A percentile compares a stretch with the other conserved stretches of the same genome.
Evolutionary conservation across 1,139 yeast genomes (phyloP).

Genomic region (Meyerozyma sp.): DNA sequence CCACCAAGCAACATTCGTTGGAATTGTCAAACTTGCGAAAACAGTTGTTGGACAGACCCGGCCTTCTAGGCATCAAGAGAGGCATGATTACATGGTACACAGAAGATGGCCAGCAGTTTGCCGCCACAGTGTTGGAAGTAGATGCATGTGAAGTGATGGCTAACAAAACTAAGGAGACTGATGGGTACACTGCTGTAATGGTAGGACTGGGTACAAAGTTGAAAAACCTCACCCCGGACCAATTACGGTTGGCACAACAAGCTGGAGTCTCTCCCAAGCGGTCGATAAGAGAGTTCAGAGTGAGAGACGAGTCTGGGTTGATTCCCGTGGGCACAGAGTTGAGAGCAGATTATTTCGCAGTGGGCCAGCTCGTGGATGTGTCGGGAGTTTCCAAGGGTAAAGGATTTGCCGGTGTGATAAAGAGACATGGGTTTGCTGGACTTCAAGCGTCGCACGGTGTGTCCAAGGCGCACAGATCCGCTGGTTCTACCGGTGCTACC

Average conservation of each 20-base stretch:
- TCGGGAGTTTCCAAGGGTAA: slow-evolving; percentile 84
- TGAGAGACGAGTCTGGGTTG: slow-evolving; percentile 59
- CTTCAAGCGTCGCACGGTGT: slow-evolving; percentile 95
- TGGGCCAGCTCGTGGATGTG: slow-evolving; percentile 81
- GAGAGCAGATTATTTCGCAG: slow-evolving; percentile 76
- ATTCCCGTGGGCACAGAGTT: slow-evolving; percentile 75
- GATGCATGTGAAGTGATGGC: slow-evolving; percentile 83
- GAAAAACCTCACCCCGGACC: slow-evolving; percentile 57
- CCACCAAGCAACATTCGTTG: slow-evolving; percentile 48
- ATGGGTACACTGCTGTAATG: slow-evolving; percentile 84
- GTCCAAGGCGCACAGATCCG: slow-evolving; percentile 87
- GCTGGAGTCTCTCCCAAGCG: slow-evolving; percentile 85
- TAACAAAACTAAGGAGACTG: slow-evolving; percentile 59
- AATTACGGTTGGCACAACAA: slow-evolving; percentile 73
- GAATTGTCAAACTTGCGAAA: slow-evolving; percentile 59
- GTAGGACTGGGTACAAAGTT: slow-evolving; percentile 79
- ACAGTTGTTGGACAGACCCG: slow-evolving; percentile 71
- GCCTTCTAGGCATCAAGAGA: slow-evolving; percentile 73
- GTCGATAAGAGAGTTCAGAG: slow-evolving; percentile 71
- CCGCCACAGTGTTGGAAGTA: slow-evolving; percentile 83
- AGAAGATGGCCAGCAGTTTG: slow-evolving; percentile 59
- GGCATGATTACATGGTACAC: slow-evolving; percentile 90
- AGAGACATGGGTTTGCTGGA: slow-evolving; percentile 90
- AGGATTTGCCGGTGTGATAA: slow-evolving; percentile 98
- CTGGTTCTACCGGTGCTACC: slow-evolving; percentile 96